phyloP scores from a whole-genome alignment of 495 filamentous ascomycete species.

The Pseudevernia furfuracea region DNA sequence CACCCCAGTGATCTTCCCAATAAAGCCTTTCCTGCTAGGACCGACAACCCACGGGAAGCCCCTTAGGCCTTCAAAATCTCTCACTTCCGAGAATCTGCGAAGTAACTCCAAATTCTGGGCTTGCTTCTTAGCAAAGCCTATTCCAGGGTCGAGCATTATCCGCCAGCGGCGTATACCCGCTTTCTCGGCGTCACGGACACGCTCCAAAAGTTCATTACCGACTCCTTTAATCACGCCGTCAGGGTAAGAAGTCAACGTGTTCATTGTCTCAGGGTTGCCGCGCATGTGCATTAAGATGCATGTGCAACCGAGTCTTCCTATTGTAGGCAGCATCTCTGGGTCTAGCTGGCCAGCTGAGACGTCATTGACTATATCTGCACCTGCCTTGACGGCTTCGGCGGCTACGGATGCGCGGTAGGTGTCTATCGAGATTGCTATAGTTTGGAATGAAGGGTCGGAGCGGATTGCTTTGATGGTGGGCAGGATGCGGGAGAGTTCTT shows the following conservation, averaged over 20 bases:
- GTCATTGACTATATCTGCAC: constrained; percentile 93
- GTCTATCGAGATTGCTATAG: constrained; percentile 74
- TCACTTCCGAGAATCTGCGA: constrained; percentile 54
- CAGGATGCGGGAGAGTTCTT: constrained; percentile 71
- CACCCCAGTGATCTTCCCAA: constrained; percentile 76
- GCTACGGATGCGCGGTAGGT: constrained; percentile 87
- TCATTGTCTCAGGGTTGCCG: constrained; percentile 81
- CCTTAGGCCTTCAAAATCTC: constrained; percentile 53
- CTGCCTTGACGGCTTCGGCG: constrained; percentile 67
- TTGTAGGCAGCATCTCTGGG: constrained; percentile 70
- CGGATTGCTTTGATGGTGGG: constrained; percentile 71
- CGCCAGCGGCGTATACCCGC: constrained; percentile 87
- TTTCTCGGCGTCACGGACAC: constrained; percentile 68
- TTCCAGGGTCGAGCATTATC: constrained; percentile 86
- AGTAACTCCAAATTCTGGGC: constrained; percentile 76
- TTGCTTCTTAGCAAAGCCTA: constrained; percentile 84
- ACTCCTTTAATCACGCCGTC: constrained; percentile 65
- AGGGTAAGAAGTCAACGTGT: constrained; percentile 58
- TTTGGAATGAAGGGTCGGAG: constrained; percentile 47
- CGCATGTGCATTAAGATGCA: constrained; percentile 95
- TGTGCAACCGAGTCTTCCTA: constrained; percentile 70
- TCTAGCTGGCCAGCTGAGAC: constrained; percentile 79
- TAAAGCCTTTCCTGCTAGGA: constrained; percentile 82
- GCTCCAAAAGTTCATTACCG: constrained; percentile 56
- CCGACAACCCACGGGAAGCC: constrained; percentile 86